These are phyloP conservation scores for Rubia occidens DNA, from an alignment of 305 asterid species.

Conservation along the genomic window DNA sequence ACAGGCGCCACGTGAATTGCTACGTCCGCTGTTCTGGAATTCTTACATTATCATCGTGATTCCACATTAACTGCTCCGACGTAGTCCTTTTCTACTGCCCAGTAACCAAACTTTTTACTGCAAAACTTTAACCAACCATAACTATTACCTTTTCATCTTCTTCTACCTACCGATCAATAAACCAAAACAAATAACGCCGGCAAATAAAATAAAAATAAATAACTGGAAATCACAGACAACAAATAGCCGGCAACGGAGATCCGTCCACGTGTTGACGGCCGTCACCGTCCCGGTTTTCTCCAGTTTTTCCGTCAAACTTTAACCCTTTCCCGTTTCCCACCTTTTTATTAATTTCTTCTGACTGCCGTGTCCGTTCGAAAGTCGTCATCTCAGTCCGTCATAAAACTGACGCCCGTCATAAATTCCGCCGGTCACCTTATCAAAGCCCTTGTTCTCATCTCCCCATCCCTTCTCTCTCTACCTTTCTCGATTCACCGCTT, in stretches of 20 bases:
- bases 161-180: too few species aligned
- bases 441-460: constrained; percentile 20
- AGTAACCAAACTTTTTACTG: too few species aligned
- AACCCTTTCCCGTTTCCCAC: background rate
- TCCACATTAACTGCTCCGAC: too few species aligned
- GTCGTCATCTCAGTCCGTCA: background rate
- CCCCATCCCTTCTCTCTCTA: background rate
- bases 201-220: background rate
- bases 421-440: constrained; percentile 29
- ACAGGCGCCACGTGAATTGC: too few species aligned
- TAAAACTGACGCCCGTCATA: constrained; percentile 17
- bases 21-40: too few species aligned
- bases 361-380: constrained; percentile 9
- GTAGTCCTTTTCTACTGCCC: too few species aligned
- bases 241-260: constrained; percentile 2
- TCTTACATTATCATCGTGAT: too few species aligned
- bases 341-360: background rate
- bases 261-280: constrained; percentile 23
- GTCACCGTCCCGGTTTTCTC: constrained; percentile 17
- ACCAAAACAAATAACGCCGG: background rate
- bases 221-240: background rate
- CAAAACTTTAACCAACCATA: too few species aligned
- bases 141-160: too few species aligned
- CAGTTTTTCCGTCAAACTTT: constrained; percentile 26
- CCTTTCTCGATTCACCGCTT: background rate